Conservation (phyloP, 2,329 filamentous ascomycete genomes). For the Incumbomyces delicatus region DNA sequence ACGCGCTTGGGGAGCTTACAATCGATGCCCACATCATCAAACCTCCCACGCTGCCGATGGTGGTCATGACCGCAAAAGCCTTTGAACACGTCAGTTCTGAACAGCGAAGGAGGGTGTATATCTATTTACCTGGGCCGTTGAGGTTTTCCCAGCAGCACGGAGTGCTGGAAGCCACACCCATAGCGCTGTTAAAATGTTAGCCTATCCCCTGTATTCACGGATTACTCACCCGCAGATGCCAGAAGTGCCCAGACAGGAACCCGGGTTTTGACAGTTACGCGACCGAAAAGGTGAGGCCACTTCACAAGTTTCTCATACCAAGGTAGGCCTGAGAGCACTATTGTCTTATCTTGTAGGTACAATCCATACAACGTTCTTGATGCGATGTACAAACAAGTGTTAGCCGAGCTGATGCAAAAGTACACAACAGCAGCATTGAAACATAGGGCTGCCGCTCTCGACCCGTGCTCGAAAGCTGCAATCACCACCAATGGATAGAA, state of each 20-base stretch:
- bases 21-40: neutral
- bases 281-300: neutral
- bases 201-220: too few relatives aligned
- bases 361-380: slow-evolving; percentile 27
- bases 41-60: neutral
- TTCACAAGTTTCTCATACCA: slow-evolving; percentile 1
- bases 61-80: slow-evolving; percentile 8
- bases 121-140: slow-evolving; percentile 33
- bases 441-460: neutral
- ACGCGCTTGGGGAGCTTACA: too few relatives aligned
- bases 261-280: slow-evolving; percentile 1
- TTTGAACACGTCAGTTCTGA: slow-evolving; percentile 16
- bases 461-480: slow-evolving; percentile 10
- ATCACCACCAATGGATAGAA: neutral
- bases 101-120: slow-evolving; percentile 33
- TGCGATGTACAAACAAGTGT: slow-evolving; percentile 28
- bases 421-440: slow-evolving; percentile 25
- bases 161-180: too few relatives aligned
- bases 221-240: too few relatives aligned
- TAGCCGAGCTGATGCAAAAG: slow-evolving; percentile 25
- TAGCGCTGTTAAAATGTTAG: too few relatives aligned
- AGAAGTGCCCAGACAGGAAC: too few relatives aligned
- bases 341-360: slow-evolving; percentile 8
- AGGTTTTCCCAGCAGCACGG: slow-evolving; percentile 29
- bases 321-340: neutral